Evolutionary conservation across 441 rosid genomes (phyloP), one percentile per base, ranked within the genome.

Genomic region (Jatropha multifida): DNA sequence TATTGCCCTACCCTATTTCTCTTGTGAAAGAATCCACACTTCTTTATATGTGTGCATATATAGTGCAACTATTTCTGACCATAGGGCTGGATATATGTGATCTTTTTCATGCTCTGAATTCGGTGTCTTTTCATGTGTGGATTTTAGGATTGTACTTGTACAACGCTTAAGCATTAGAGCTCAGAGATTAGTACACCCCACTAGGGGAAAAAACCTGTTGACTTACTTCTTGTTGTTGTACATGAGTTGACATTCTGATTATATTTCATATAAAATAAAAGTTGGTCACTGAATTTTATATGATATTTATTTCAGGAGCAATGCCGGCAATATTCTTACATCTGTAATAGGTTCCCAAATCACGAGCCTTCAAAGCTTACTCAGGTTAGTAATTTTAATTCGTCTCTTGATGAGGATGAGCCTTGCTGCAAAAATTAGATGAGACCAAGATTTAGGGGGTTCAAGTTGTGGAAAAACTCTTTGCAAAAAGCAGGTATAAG

Each of bases 221-320:
- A 10, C 27, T 14, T n/a, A 40, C 44, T 3, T 48, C 18, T 10
- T 44, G 27, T 9, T 68, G 3, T 14, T 68, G 42, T 71, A 37
- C 11, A 13, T 23, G 7, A 51, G 10, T 40, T 64, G 20, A 27
- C 2, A 65, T 58, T 37, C 18, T 56, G 58, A 69, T 71, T 56
- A 55, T 52, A 51, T 40, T 52, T 68, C 48, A 67, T 15, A 11
- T 72, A 51, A 42, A 69, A 61, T 69, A 56, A 63, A 54, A 51
- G 59, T 74, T 65, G 26, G 13, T 52, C 20, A 54, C 56, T 62
- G 14, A 71, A 26, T 54, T 71, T 48, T 77, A 27, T 38, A 32
- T 48, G 65, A 59, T 38, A 52, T 79, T 64, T 26, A 18, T 72
- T 69, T 20, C 77, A 85, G 88, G 89, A 83, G 70, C 79, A 76